phyloP scores from a whole-genome alignment of 768 basidiomycete genomes.

The Gelatoporia subvermispora region DNA sequence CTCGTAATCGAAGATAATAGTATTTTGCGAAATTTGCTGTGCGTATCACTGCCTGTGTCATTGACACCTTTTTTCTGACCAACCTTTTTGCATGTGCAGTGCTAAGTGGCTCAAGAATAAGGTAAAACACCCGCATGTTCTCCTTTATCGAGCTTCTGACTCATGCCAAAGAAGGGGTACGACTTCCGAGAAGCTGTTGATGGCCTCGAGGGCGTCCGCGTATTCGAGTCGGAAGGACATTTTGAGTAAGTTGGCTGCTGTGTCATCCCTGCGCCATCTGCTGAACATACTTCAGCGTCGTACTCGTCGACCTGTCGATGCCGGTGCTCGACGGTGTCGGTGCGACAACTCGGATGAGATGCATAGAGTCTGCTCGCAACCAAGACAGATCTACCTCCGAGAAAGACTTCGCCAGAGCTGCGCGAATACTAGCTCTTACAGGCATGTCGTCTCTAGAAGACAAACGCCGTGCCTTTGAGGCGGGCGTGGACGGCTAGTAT shows the following conservation, averaged over 20 bases:
- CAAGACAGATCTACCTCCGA: conserved; percentile 16
- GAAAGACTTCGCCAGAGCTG: conserved; percentile 7
- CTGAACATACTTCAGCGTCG: conserved; percentile 47
- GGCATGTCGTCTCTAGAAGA: conserved; percentile 94
- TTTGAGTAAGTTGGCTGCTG: conserved; percentile 66
- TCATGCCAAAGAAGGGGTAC: conserved; percentile 45
- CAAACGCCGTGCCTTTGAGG: conserved; percentile 85
- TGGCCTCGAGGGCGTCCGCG: conserved; percentile 77
- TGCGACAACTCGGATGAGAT: conserved; percentile 79
- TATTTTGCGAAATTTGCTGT: conserved; percentile 81
- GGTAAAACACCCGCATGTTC: conserved; percentile 12
- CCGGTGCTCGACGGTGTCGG: conserved; percentile 87
- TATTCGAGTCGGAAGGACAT: conserved; percentile 66
- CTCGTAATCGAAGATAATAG: conserved; percentile 89
- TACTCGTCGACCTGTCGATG: conserved; percentile 90
- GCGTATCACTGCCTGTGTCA: conserved; percentile 26
- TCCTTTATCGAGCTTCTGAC: neutral
- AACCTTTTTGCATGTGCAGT: conserved; percentile 27
- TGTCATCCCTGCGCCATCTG: conserved; percentile 1
- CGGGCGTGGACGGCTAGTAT: conserved; percentile 94
- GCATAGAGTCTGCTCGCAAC: conserved; percentile 50
- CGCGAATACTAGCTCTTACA: conserved; percentile 81
- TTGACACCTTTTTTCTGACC: neutral
- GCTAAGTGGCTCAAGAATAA: conserved; percentile 67
- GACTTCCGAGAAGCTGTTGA: conserved; percentile 77